Evolutionary conservation across 345 rosid genomes (phyloP).

Genomic region (Citrus glauca): DNA sequence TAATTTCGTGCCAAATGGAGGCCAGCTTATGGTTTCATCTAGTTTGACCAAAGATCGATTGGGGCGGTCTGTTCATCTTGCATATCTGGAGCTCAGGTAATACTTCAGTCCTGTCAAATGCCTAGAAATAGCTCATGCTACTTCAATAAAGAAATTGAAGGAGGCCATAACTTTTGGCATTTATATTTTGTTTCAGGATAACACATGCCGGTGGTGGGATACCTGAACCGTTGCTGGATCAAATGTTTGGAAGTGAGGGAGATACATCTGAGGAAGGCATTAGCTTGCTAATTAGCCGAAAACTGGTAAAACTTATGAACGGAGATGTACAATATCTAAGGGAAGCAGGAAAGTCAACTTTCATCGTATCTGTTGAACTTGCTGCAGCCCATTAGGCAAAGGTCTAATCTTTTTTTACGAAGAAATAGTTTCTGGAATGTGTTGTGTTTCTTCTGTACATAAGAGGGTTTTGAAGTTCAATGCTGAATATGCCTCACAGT

Average conservation of each 20-base stretch:
- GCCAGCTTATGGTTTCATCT: conserved; percentile 50
- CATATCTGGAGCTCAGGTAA: conserved; percentile 70
- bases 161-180: neutral
- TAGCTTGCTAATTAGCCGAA: conserved; percentile 69
- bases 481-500: neutral
- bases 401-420: neutral
- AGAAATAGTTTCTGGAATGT: neutral
- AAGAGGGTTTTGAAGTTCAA: conserved; percentile 1
- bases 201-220: conserved; percentile 61
- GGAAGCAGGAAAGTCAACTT: conserved; percentile 74
- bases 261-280: conserved; percentile 73
- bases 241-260: conserved; percentile 68
- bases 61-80: conserved; percentile 72
- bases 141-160: neutral
- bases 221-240: conserved; percentile 63
- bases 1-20: conserved; percentile 56
- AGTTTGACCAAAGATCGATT: conserved; percentile 58
- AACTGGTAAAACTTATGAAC: conserved; percentile 77
- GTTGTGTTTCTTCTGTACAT: neutral
- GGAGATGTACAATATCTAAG: conserved; percentile 87
- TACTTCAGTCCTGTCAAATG: neutral
- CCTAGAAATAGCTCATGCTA: neutral
- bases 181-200: conserved; percentile 41
- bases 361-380: conserved; percentile 61
- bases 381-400: conserved; percentile 44